Conservation (phyloP, 805 yeast species). For the Kodamaea lidongshanica region DNA sequence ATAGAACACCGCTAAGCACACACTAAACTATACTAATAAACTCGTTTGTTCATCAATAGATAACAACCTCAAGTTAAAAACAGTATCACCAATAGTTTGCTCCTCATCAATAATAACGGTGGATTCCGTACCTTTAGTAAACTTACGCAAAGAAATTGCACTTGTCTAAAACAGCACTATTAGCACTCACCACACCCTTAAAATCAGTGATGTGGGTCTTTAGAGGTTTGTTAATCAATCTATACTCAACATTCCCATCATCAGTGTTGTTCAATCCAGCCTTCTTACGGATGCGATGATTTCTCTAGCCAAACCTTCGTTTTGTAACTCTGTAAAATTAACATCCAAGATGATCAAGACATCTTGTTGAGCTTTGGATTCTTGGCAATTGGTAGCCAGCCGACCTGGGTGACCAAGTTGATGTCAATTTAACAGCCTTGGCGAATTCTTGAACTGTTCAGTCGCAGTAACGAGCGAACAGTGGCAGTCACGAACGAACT, state of each 20-base stretch:
- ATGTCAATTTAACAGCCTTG: slow-evolving; percentile 72
- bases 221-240: too few relatives aligned
- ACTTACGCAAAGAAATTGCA: slow-evolving; percentile 53
- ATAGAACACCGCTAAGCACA: too few relatives aligned
- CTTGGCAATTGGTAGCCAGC: slow-evolving; percentile 63
- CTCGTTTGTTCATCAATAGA: too few relatives aligned
- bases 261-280: slow-evolving; percentile 92
- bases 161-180: slow-evolving; percentile 66
- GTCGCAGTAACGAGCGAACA: too few relatives aligned
- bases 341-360: slow-evolving; percentile 87
- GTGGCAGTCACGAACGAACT: too few relatives aligned
- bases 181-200: slow-evolving; percentile 53
- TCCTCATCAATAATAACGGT: slow-evolving; percentile 73
- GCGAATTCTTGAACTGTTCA: slow-evolving; percentile 73
- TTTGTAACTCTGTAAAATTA: slow-evolving; percentile 77
- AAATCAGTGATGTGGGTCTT: slow-evolving; percentile 61
- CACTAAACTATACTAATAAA: too few relatives aligned
- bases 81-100: slow-evolving; percentile 67
- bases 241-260: slow-evolving; percentile 83
- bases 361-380: slow-evolving; percentile 81
- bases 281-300: slow-evolving; percentile 91
- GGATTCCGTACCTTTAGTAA: slow-evolving; percentile 36
- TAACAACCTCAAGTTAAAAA: slow-evolving; percentile 73
- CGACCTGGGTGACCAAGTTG: slow-evolving; percentile 70
- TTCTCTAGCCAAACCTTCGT: slow-evolving; percentile 96